Conservation (phyloP, 1,139 yeast species). For the Pichia sp. region DNA sequence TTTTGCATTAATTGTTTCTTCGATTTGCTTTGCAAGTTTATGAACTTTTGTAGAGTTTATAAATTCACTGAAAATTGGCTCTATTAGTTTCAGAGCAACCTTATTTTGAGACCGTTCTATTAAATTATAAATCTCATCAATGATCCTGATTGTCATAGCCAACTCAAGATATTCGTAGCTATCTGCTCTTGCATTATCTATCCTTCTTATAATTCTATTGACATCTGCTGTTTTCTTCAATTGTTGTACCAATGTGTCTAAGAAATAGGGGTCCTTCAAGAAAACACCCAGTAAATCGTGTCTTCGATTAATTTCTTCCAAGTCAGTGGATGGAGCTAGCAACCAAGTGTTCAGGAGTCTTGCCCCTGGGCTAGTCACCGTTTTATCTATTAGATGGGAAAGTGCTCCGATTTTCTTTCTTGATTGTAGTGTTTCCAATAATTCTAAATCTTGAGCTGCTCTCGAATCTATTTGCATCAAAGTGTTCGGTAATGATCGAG, state of each 20-base stretch:
- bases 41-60: slow-evolving; percentile 15
- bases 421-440: slow-evolving; percentile 55
- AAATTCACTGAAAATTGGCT: slow-evolving; percentile 23
- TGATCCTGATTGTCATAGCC: slow-evolving; percentile 24
- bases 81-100: slow-evolving; percentile 10
- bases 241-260: slow-evolving; percentile 32
- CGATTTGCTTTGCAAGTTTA: slow-evolving; percentile 22
- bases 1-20: slow-evolving; percentile 24
- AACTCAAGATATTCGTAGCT: slow-evolving; percentile 28
- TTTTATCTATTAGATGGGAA: slow-evolving; percentile 60
- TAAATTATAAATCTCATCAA: slow-evolving; percentile 22
- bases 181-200: slow-evolving; percentile 29
- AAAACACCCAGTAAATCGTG: slow-evolving; percentile 61
- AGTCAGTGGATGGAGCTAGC: slow-evolving; percentile 68
- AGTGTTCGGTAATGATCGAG: slow-evolving; percentile 43
- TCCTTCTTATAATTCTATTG: slow-evolving; percentile 50
- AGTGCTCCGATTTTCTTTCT: slow-evolving; percentile 64
- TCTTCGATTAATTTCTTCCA: slow-evolving; percentile 51
- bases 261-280: slow-evolving; percentile 37
- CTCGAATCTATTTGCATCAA: slow-evolving; percentile 77
- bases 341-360: slow-evolving; percentile 77
- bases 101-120: slow-evolving; percentile 8
- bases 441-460: slow-evolving; percentile 77
- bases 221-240: slow-evolving; percentile 46
- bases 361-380: slow-evolving; percentile 79